phyloP scores from a whole-genome alignment of 352 stramenopile genomes.

The Phytopythium cucurbitacearum region DNA sequence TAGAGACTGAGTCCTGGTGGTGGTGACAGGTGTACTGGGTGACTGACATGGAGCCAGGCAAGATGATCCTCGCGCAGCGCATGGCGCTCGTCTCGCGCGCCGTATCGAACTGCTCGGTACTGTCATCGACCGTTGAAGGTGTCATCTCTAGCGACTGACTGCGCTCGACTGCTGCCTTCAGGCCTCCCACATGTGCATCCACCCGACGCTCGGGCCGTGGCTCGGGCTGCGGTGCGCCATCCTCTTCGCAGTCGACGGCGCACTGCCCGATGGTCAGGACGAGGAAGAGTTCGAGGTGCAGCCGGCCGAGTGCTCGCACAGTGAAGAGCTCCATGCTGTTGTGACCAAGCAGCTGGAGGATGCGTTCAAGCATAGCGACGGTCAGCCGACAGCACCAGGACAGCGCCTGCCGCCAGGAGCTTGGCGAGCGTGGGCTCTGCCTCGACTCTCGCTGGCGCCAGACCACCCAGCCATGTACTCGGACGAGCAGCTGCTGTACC shows the following conservation, averaged over 20 bases:
- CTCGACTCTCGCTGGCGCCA: slow-evolving; percentile 54
- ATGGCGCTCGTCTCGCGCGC: slow-evolving; percentile 50
- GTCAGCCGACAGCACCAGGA: neutral
- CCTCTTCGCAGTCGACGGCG: slow-evolving; percentile 36
- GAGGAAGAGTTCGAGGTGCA: slow-evolving; percentile 10
- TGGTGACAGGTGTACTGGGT: slow-evolving; percentile 54
- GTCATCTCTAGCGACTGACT: neutral
- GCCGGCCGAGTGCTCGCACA: slow-evolving; percentile 32
- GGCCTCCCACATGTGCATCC: slow-evolving; percentile 60
- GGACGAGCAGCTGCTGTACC: slow-evolving; percentile 60
- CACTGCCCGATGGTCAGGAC: neutral
- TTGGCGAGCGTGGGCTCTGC: slow-evolving; percentile 52
- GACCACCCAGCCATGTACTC: slow-evolving; percentile 60
- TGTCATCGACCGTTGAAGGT: slow-evolving; percentile 3
- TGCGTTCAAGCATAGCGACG: slow-evolving; percentile 39
- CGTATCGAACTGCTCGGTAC: slow-evolving; percentile 42
- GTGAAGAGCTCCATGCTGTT: slow-evolving; percentile 28
- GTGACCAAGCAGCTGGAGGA: slow-evolving; percentile 37
- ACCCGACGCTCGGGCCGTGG: slow-evolving; percentile 62
- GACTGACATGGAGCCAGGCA: slow-evolving; percentile 51
- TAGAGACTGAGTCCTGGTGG: neutral
- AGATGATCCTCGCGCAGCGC: slow-evolving; percentile 73
- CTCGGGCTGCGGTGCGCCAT: slow-evolving; percentile 63
- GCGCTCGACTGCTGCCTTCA: slow-evolving; percentile 7
- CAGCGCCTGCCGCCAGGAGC: slow-evolving; percentile 31